Evolutionary conservation across 2,329 filamentous ascomycete species (phyloP).

Genomic region (Dryadomyces quercus-mongolicae): DNA sequence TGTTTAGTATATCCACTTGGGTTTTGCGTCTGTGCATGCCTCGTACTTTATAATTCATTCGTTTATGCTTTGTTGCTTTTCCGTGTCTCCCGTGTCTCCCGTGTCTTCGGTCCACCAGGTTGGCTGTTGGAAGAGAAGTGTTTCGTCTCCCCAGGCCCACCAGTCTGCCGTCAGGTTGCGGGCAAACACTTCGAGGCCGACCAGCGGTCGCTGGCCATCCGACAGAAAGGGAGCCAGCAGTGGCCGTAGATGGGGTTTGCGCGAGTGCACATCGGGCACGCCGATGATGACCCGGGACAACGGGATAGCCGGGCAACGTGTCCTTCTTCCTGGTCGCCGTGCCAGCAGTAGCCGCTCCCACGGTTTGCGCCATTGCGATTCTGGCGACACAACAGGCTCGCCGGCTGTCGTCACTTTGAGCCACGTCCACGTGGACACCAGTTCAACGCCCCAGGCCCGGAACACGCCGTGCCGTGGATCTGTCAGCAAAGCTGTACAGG

Average conservation of each 20-base stretch:
- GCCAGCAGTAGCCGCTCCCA: conserved; percentile 64
- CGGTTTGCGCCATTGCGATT: conserved; percentile 57
- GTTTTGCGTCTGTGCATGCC: too few species aligned
- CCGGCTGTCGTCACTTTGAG: conserved; percentile 57
- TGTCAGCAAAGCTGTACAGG: conserved; percentile 42
- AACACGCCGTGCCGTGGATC: conserved; percentile 43
- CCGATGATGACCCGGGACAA: conserved; percentile 43
- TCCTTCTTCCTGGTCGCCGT: conserved; percentile 25
- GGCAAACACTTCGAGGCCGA: conserved; percentile 65
- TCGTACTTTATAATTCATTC: not conserved
- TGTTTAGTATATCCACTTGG: not conserved
- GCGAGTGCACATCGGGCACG: conserved; percentile 65
- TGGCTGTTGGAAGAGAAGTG: conserved; percentile 51
- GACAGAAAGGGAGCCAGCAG: conserved; percentile 33
- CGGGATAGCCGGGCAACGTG: conserved; percentile 21
- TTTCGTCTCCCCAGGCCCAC: conserved; percentile 71
- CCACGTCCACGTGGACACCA: conserved; percentile 66
- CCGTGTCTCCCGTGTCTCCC: not conserved
- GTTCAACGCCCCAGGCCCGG: conserved; percentile 51
- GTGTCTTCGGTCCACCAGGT: conserved; percentile 7
- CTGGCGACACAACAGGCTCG: conserved; percentile 49
- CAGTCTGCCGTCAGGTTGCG: conserved; percentile 62
- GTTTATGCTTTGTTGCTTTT: not conserved
- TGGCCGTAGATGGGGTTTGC: conserved; percentile 60
- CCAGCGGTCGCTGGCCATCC: conserved; percentile 24